These are phyloP conservation scores for Trametes cingulata DNA, from an alignment of 768 basidiomycete genomes.

Conservation along the genomic window DNA sequence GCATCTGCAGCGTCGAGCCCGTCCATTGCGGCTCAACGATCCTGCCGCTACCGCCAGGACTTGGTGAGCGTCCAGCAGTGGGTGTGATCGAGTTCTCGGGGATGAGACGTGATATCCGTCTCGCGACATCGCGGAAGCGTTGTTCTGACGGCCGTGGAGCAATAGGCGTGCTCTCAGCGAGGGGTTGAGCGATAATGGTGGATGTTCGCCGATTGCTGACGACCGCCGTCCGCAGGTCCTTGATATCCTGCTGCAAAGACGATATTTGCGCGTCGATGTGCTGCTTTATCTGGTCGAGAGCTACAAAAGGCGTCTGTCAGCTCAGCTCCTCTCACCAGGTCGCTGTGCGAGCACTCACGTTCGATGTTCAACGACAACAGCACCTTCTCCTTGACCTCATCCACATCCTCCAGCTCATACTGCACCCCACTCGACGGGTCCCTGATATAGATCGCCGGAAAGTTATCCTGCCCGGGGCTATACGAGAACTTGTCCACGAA, in stretches of 20 bases:
- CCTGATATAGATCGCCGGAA: slow-evolving; percentile 93
- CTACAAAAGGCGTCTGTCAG: slow-evolving; percentile 40
- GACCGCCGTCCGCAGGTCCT: slow-evolving; percentile 78
- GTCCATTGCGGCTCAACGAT: slow-evolving; percentile 34
- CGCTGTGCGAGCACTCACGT: slow-evolving; percentile 57
- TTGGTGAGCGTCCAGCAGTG: slow-evolving; percentile 27
- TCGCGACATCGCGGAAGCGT: slow-evolving; percentile 72
- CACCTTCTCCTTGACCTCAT: slow-evolving; percentile 87
- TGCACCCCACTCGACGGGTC: slow-evolving; percentile 91
- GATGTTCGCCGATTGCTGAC: slow-evolving; percentile 55
- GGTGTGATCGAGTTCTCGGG: slow-evolving; percentile 39
- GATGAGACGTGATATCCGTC: slow-evolving; percentile 72
- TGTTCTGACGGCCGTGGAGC: slow-evolving; percentile 70
- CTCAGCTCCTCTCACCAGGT: slow-evolving; percentile 1
- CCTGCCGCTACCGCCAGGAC: slow-evolving; percentile 18
- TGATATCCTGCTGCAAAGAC: slow-evolving; percentile 80
- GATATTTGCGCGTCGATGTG: slow-evolving; percentile 95
- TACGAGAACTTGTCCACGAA: slow-evolving; percentile 97
- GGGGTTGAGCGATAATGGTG: slow-evolving; percentile 50
- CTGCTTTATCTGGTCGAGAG: slow-evolving; percentile 97
- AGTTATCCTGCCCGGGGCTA: slow-evolving; percentile 89
- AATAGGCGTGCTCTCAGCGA: slow-evolving; percentile 67
- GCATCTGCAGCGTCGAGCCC: slow-evolving; percentile 35
- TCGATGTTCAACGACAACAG: slow-evolving; percentile 93
- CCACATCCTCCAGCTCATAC: slow-evolving; percentile 94